Conservation (phyloP, 768 basidiomycete species). For the Collybia nuda region DNA sequence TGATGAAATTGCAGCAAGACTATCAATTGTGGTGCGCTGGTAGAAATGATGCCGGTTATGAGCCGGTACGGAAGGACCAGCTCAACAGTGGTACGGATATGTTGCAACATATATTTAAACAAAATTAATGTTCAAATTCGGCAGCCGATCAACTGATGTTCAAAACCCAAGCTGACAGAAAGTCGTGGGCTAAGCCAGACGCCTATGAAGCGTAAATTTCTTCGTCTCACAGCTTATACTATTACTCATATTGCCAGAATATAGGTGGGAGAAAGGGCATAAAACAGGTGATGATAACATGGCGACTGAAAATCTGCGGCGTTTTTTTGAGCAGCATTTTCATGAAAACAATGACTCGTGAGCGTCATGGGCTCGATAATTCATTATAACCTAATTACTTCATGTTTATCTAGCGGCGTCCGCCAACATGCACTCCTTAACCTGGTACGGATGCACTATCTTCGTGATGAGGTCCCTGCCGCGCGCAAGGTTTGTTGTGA, state of each 20-base stretch:
- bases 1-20: conserved; percentile 64
- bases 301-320: conserved; percentile 69
- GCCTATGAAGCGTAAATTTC: conserved; percentile 55
- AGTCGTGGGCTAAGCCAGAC: conserved; percentile 61
- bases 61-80: conserved; percentile 48
- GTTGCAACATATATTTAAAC: background rate
- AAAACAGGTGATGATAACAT: conserved; percentile 66
- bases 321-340: conserved; percentile 86
- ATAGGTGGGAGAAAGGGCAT: conserved; percentile 68
- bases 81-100: conserved; percentile 41
- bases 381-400: background rate
- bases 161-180: conserved; percentile 65
- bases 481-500: conserved; percentile 54
- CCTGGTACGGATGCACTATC: conserved; percentile 76
- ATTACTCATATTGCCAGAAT: background rate
- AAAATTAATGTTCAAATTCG: background rate
- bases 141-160: conserved; percentile 54
- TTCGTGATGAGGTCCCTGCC: conserved; percentile 64
- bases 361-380: conserved; percentile 23
- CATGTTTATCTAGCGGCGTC: conserved; percentile 48
- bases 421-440: conserved; percentile 82
- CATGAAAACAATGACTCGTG: conserved; percentile 81
- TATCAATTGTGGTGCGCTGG: conserved; percentile 65
- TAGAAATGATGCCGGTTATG: conserved; percentile 46
- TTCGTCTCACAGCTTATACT: background rate